phyloP scores from a whole-genome alignment of 148 eudicot species.

The Cornus controversa region DNA sequence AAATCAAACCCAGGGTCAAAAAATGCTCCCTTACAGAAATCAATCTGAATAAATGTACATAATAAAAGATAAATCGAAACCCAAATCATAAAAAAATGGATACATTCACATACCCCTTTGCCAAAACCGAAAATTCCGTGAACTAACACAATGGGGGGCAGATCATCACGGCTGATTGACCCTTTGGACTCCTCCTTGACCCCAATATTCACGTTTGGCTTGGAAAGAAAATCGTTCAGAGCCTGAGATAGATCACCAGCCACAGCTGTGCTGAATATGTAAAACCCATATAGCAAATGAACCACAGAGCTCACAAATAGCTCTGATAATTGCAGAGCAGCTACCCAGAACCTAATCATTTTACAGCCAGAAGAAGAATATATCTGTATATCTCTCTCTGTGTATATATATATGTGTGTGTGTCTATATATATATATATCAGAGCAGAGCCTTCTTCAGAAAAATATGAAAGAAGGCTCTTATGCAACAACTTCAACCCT shows the following conservation, averaged over 20 bases:
- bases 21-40: background rate
- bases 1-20: background rate
- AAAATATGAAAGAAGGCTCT: slow-evolving; percentile 8
- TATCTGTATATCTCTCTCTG: background rate
- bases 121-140: slow-evolving; percentile 97
- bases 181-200: slow-evolving; percentile 28
- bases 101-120: slow-evolving; percentile 64
- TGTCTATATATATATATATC: background rate
- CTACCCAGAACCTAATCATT: slow-evolving; percentile 69
- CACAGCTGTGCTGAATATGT: slow-evolving; percentile 77
- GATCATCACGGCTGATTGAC: slow-evolving; percentile 40
- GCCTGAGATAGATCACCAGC: slow-evolving; percentile 75
- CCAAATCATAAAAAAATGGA: background rate
- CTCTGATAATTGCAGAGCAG: slow-evolving; percentile 59
- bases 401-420: background rate
- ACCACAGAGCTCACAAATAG: slow-evolving; percentile 76
- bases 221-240: slow-evolving; percentile 46
- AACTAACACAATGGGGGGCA: slow-evolving; percentile 91
- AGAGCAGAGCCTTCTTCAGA: slow-evolving; percentile 20
- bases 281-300: slow-evolving; percentile 79
- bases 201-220: slow-evolving; percentile 36
- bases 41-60: background rate
- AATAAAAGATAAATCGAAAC: background rate
- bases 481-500: slow-evolving; percentile 1
- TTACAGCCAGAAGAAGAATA: background rate